Evolutionary conservation across 2,329 filamentous ascomycete genomes (phyloP), one percentile per base, ranked within the genome.

Genomic region (Trichoderma sp.): DNA sequence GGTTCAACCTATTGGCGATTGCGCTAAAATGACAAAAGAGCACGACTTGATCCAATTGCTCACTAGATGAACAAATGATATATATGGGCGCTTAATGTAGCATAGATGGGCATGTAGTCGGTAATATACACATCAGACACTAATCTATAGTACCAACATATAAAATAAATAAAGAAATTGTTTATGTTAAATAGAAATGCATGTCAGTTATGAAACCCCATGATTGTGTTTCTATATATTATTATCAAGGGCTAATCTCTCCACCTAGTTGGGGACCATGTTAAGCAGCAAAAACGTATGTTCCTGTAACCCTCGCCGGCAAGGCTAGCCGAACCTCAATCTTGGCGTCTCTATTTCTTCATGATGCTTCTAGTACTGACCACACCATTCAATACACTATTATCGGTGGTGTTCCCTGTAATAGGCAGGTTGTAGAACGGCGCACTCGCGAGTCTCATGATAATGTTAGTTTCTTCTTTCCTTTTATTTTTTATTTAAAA

Each of bases 361-460:
- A 15, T 26, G 21, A 57, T 57, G 64, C 32, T 67, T 67, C 64
- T 21, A 39, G 6, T 28, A 39, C 9, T 39, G 15, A 39, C 30
- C 15, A 67, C 32, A 28, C 30, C 32, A 28, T 57, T 57, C 8
- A 15, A 32, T 24, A 4, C 30, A 5, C 15, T 67, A 9, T 57
- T 6, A 56, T 39, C 64, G 64, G 64, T 11, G 47, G 28, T 39
- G 47, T 21, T 57, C 64, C 39, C 51, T 57, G 11, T 36, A 67
- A 67, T 67, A 67, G 64, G 64, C 64, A 67, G 64, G 64, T 67
- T 57, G 51, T 39, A 57, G 15, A 34, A 56, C 24, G 36, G 8
- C 5, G 14, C 9, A 43, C 32, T 36, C 11, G 14, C 24, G 24
- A 39, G 32, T 21, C 30, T 67, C 24, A 24, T 15, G 24, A 67